Conservation (phyloP, 2,329 filamentous ascomycete species). For the Aspergillus brunneoviolaceus region DNA sequence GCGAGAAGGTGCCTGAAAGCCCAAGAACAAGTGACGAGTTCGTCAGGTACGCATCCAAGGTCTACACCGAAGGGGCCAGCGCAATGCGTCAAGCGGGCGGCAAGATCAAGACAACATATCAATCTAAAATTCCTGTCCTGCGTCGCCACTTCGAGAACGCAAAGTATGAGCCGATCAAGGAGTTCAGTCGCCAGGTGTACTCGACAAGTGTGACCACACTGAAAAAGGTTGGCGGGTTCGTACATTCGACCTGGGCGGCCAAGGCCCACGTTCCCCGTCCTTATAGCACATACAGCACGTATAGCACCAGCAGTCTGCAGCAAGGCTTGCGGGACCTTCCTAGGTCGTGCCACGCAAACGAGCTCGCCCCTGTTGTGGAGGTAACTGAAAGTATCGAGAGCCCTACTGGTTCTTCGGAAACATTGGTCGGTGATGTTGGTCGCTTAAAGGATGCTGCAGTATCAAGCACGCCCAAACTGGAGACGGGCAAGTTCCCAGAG, state of each 20-base stretch:
- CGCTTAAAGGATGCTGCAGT: conserved; percentile 1
- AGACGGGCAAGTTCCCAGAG: conserved; percentile 1
- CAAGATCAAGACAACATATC: neutral
- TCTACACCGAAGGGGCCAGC: neutral
- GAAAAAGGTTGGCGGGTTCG: neutral
- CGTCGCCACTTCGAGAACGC: neutral
- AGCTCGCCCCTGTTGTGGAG: neutral
- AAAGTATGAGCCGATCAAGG: conserved; percentile 1
- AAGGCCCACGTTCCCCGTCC: neutral
- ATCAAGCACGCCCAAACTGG: neutral
- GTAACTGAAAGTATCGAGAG: neutral
- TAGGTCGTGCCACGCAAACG: neutral
- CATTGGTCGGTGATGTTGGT: conserved; percentile 4
- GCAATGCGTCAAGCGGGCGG: neutral
- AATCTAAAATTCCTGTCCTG: neutral
- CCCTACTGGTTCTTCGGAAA: conserved; percentile 1
- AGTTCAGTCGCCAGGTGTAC: neutral
- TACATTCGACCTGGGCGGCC: neutral
- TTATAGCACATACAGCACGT: neutral
- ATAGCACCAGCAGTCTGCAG: neutral
- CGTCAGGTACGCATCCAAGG: neutral
- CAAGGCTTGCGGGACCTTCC: neutral
- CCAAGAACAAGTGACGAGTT: neutral
- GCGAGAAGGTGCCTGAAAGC: neutral
- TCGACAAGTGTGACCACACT: neutral